phyloP scores from a whole-genome alignment of 1,284 basidiomycete species.

The Cryptococcus jaspeensis region DNA sequence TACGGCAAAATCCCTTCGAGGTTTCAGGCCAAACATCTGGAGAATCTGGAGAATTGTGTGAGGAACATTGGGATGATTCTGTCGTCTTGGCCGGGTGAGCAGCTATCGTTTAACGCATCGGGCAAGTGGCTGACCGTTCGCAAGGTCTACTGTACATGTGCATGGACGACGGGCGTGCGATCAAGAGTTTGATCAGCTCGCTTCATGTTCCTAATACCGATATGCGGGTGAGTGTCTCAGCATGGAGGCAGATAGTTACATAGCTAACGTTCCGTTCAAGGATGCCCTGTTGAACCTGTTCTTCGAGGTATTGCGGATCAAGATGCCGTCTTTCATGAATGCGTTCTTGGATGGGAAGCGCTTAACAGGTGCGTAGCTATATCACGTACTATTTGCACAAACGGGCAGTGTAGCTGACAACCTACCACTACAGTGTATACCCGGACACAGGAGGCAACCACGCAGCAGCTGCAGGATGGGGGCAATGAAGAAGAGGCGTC shows the following conservation, averaged over 20 bases:
- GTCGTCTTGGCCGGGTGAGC: constrained; percentile 89
- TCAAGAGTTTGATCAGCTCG: constrained; percentile 80
- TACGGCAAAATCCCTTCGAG: constrained; percentile 68
- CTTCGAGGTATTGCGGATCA: constrained; percentile 88
- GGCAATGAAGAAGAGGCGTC: constrained; percentile 52
- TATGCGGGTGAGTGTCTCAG: constrained; percentile 64
- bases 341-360: constrained; percentile 84
- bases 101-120: not conserved
- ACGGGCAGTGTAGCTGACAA: not conserved
- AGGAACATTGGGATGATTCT: constrained; percentile 80
- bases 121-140: constrained; percentile 9
- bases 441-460: constrained; percentile 35
- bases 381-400: not conserved
- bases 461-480: constrained; percentile 33
- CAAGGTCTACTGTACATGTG: constrained; percentile 89
- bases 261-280: constrained; percentile 53
- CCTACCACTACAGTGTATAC: constrained; percentile 37
- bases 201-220: constrained; percentile 83
- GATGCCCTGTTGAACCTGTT: constrained; percentile 91
- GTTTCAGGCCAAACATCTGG: constrained; percentile 57
- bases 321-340: constrained; percentile 82
- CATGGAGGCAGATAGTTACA: not conserved
- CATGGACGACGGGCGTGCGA: constrained; percentile 80
- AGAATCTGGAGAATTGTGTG: constrained; percentile 72
- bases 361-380: constrained; percentile 66